phyloP scores from a whole-genome alignment of 805 yeast genomes.

The Torulaspora indica region DNA sequence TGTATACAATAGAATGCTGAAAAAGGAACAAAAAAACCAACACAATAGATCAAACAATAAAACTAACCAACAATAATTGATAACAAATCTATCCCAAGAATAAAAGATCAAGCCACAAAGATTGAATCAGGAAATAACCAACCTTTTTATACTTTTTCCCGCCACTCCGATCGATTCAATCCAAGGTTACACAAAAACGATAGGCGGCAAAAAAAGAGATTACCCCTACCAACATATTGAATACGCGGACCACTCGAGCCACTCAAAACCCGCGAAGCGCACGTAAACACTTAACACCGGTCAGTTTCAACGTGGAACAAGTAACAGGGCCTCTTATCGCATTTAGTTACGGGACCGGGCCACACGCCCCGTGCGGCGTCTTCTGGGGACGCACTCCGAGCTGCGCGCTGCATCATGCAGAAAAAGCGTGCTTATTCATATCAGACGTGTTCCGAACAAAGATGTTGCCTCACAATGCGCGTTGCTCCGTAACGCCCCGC shows the following conservation, averaged over 20 bases:
- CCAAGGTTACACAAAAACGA: not conserved
- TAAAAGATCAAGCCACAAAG: not conserved
- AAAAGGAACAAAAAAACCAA: not conserved
- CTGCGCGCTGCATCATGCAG: no score
- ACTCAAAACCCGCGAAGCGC: not conserved
- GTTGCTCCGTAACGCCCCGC: no score
- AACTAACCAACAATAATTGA: not conserved
- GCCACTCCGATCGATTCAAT: not conserved
- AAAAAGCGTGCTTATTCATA: no score
- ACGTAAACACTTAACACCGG: no score
- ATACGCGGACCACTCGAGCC: not conserved
- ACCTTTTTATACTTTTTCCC: slow-evolving; percentile 2
- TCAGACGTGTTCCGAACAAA: no score
- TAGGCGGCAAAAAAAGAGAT: slow-evolving; percentile 4
- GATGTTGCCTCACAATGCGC: no score
- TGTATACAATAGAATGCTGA: not conserved
- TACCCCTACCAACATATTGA: not conserved
- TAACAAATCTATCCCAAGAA: no score
- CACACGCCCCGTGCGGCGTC: no score
- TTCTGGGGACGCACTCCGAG: no score
- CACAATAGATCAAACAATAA: slow-evolving; percentile 2
- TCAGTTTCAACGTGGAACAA: no score
- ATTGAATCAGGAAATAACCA: slow-evolving; percentile 1
- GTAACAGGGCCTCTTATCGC: no score
- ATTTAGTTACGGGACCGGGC: no score